Evolutionary conservation across 1,284 basidiomycete genomes (phyloP).

Genomic region (Ustilago loliicola): DNA sequence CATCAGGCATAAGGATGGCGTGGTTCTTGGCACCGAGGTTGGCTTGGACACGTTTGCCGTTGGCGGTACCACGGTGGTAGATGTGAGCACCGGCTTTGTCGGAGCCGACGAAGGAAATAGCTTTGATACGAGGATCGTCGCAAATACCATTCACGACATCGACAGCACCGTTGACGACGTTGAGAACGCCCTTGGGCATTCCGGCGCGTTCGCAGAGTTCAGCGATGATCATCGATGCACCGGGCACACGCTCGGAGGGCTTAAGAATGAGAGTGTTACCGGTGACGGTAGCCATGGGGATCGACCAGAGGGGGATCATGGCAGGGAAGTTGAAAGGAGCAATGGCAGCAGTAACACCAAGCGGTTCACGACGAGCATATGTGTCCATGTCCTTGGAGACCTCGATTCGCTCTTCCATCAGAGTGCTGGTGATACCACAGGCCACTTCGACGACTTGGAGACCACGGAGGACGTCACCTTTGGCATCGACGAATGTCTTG

Average conservation of each 20-base stretch:
- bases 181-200: constrained; percentile 70
- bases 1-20: constrained; percentile 90
- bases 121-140: constrained; percentile 89
- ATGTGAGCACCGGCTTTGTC: constrained; percentile 94
- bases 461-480: constrained; percentile 92
- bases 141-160: constrained; percentile 94
- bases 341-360: constrained; percentile 71
- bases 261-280: constrained; percentile 96
- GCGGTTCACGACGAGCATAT: constrained; percentile 81
- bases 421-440: constrained; percentile 82
- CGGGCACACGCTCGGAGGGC: constrained; percentile 95
- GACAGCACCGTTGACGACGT: constrained; percentile 84
- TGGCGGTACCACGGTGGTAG: constrained; percentile 80
- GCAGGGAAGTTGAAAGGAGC: constrained; percentile 73
- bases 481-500: constrained; percentile 79
- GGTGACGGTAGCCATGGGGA: constrained; percentile 78
- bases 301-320: constrained; percentile 93
- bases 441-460: constrained; percentile 94
- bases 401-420: constrained; percentile 92
- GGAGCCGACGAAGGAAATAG: constrained; percentile 97
- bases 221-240: constrained; percentile 96
- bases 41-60: constrained; percentile 94
- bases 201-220: constrained; percentile 89
- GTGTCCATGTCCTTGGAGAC: constrained; percentile 98
- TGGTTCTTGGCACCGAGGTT: constrained; percentile 92